Percentiles rank a stretch among this genome's conserved stretches.
These are phyloP conservation scores for Solanum clarkiae DNA, from an alignment of 257 asterid genomes.

Conservation along the genomic window DNA sequence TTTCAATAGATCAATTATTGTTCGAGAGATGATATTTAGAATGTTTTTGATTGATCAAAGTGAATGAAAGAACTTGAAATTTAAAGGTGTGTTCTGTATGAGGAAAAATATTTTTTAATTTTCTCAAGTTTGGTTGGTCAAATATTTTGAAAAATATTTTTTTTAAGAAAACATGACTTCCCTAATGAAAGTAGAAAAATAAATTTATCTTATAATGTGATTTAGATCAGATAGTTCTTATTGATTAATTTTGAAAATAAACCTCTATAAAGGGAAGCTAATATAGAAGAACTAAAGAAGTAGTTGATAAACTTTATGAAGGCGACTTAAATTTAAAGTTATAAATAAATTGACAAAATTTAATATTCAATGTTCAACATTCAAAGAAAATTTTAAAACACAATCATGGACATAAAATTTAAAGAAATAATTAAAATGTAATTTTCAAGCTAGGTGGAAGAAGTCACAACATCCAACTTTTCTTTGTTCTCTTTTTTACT, in stretches of 20 bases:
- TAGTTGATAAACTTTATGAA: too few species aligned
- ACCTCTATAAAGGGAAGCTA: too few species aligned
- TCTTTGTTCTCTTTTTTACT: background rate
- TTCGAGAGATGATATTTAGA: too few species aligned
- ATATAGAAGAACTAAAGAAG: too few species aligned
- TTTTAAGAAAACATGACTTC: background rate
- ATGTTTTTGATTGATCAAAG: too few species aligned
- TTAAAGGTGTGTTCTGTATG: too few species aligned
- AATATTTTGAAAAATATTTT: too few species aligned
- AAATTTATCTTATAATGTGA: background rate
- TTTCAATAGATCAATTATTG: too few species aligned
- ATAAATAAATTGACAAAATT: background rate
- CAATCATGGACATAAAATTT: background rate
- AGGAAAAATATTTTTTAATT: too few species aligned
- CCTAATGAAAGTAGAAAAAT: background rate
- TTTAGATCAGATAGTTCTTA: background rate
- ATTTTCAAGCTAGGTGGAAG: background rate
- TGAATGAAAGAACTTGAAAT: too few species aligned
- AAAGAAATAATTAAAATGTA: too few species aligned
- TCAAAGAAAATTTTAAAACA: background rate
- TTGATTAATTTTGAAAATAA: background rate
- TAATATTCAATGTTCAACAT: background rate
- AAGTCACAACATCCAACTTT: background rate
- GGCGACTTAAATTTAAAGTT: background rate
- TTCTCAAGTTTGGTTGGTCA: too few species aligned